Base-by-base conservation (phyloP, 495 filamentous ascomycete species). In the Neurospora intermedia region DNA sequence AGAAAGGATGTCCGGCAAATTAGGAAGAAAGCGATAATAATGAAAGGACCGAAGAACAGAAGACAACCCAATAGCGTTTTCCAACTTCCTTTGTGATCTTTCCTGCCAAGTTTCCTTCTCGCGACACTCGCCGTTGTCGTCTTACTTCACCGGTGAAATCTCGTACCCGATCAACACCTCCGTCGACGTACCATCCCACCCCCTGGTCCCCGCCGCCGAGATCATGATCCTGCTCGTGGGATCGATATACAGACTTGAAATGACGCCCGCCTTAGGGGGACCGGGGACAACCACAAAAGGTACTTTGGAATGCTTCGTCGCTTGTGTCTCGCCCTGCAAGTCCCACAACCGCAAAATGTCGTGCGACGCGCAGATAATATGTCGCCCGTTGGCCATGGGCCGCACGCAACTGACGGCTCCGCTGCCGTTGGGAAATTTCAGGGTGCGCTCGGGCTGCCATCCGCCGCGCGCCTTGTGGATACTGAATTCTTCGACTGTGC, bases 101-200 rank as follows among this genome's bases (percentile, higher is more conserved):
- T 11, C 8, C 46, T 13, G 20, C 46, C 46, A 23, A 10, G 10
- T 3, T 13, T 54, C 10, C 11, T 54, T 54, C 46, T 54, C 11
- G 46, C 45, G 45, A n/a, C 39, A 5, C 45, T 27, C 7, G 15
- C 35, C 35, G 15, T 7, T 46, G 27, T 41, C 27, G 48, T 71
- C 20, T 69, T 73, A 74, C 20, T 70, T 71, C 11, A 73, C 27
- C 6, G 76, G 74, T 11, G 31, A 45, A 69, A 99, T 97, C 81
- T 99, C 96, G 81, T 99, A 99, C 69, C 96, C 96, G 54, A 99
- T 86, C 40, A 98, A 80, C 10, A 96, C 94, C 83, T 99, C 96
- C 2, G 96, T 98, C 39, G 87, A 90, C 40, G 85, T 89, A n/a
- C 96, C 96, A 80, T 98, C 96, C 96, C 96, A 98, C 3, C 96